Evolutionary conservation across 108 stramenopile species (phyloP).

Genomic region (Fragilaria radians): DNA sequence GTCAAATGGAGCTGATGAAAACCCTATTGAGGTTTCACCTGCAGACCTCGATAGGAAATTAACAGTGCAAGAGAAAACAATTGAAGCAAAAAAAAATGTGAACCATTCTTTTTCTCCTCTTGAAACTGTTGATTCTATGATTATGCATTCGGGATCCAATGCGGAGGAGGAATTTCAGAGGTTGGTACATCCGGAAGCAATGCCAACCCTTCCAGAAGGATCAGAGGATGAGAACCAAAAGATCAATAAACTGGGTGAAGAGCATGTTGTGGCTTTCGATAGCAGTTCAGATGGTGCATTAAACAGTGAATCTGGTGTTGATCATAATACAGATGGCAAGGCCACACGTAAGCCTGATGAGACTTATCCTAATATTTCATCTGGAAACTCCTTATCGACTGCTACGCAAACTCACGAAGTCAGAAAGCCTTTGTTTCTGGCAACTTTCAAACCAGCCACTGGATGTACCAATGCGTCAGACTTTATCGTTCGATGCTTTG

Average conservation of each 20-base stretch:
- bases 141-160: neutral
- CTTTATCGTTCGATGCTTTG: constrained; percentile 90
- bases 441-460: constrained; percentile 85
- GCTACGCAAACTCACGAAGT: constrained; percentile 86
- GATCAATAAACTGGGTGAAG: constrained; percentile 1
- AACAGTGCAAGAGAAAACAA: neutral
- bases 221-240: constrained; percentile 16
- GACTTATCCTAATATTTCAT: constrained; percentile 27
- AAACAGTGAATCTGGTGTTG: constrained; percentile 12
- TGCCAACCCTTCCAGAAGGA: constrained; percentile 6
- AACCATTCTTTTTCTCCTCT: neutral
- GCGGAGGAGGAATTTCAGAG: constrained; percentile 10
- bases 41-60: neutral
- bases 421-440: constrained; percentile 80
- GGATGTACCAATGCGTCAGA: constrained; percentile 90
- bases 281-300: constrained; percentile 21
- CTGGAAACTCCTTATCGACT: constrained; percentile 58
- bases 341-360: neutral
- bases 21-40: neutral
- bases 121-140: neutral
- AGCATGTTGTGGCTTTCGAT: constrained; percentile 2
- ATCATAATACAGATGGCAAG: neutral
- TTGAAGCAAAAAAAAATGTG: neutral
- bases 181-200: constrained; percentile 7
- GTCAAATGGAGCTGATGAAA: neutral